A percentile compares a stretch with the other conserved stretches of the same genome.
These are phyloP conservation scores for Nidula microcarpa DNA, from an alignment of 768 basidiomycete genomes.

Conservation along the genomic window DNA sequence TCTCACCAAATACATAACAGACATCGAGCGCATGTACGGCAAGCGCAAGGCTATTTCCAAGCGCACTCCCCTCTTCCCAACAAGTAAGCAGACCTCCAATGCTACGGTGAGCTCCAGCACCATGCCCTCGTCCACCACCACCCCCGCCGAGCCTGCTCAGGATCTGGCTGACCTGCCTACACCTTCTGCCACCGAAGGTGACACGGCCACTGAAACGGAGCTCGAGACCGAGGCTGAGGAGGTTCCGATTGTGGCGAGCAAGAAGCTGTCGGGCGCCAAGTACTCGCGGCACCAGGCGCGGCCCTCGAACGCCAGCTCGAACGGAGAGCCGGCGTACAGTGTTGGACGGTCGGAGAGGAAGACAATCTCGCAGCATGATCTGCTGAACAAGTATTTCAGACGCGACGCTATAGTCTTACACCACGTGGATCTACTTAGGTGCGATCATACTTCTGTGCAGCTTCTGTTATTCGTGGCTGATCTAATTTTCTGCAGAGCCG, in stretches of 20 bases:
- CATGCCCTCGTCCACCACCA: conserved; percentile 10
- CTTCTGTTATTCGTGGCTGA: conserved; percentile 9
- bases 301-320: conserved; percentile 29
- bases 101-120: conserved; percentile 10
- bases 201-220: conserved; percentile 71
- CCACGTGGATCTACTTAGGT: conserved; percentile 88
- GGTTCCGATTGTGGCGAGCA: conserved; percentile 4
- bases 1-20: conserved; percentile 32
- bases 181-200: conserved; percentile 67
- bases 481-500: conserved; percentile 49
- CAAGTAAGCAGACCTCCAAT: conserved; percentile 6
- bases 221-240: conserved; percentile 58
- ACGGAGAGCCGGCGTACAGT: conserved; percentile 11
- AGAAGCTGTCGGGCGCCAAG: conserved; percentile 10
- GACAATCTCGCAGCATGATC: conserved; percentile 75
- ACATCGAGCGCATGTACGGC: conserved; percentile 93
- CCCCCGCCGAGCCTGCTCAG: conserved; percentile 11
- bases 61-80: conserved; percentile 59
- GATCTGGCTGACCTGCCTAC: conserved; percentile 39
- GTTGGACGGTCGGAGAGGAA: conserved; percentile 18
- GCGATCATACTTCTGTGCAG: conserved; percentile 19
- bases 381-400: conserved; percentile 87
- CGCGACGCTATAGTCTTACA: conserved; percentile 78
- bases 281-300: conserved; percentile 24
- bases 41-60: conserved; percentile 87